Conservation (phyloP, 768 basidiomycete genomes). For the Thelephora ganbajun region DNA sequence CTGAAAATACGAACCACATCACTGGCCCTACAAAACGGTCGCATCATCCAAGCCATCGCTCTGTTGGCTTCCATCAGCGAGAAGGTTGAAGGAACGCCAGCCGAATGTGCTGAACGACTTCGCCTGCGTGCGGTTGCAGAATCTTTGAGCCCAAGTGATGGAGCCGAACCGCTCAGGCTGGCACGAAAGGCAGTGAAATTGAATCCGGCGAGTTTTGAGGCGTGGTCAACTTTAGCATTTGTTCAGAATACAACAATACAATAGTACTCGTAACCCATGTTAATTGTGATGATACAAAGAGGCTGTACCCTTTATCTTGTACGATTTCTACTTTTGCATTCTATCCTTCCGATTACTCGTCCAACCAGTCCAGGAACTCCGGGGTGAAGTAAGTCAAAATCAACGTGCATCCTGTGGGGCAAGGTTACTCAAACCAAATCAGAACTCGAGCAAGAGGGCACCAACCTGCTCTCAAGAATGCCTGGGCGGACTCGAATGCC, state of each 20-base stretch:
- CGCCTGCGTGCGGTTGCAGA: slow-evolving; percentile 22
- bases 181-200: slow-evolving; percentile 57
- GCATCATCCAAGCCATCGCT: slow-evolving; percentile 29
- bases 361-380: slow-evolving; percentile 83
- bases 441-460: slow-evolving; percentile 3
- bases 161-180: slow-evolving; percentile 21
- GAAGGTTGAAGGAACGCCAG: slow-evolving; percentile 17
- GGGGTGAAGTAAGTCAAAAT: slow-evolving; percentile 96
- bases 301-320: too few species aligned
- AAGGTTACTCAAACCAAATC: background rate
- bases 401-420: slow-evolving; percentile 59
- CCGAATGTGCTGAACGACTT: slow-evolving; percentile 21
- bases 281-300: too few species aligned
- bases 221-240: slow-evolving; percentile 51
- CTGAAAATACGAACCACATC: slow-evolving; percentile 40
- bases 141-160: slow-evolving; percentile 15
- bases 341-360: slow-evolving; percentile 11
- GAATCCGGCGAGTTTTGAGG: slow-evolving; percentile 32
- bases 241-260: slow-evolving; percentile 14
- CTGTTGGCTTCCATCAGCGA: slow-evolving; percentile 21
- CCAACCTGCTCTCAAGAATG: slow-evolving; percentile 85
- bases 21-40: slow-evolving; percentile 35
- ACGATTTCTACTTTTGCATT: too few species aligned
- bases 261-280: too few species aligned
- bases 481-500: slow-evolving; percentile 88